Conservation (phyloP, 495 filamentous ascomycete genomes). For the Melanomma pulvis-pyrius region DNA sequence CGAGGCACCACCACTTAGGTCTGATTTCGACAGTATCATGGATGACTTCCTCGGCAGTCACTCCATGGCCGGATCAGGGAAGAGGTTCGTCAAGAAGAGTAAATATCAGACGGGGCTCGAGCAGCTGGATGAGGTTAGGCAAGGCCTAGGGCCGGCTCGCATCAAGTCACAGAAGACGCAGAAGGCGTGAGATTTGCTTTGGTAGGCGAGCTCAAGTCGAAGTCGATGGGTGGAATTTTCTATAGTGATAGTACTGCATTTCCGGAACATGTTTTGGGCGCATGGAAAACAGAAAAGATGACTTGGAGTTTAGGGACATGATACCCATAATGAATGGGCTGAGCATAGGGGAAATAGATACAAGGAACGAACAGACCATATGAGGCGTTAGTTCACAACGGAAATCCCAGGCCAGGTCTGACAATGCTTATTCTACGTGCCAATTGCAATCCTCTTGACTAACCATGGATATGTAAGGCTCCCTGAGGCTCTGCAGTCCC, state of each 20-base stretch:
- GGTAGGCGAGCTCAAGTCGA: not conserved
- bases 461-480: not conserved
- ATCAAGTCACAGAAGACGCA: conserved; percentile 42
- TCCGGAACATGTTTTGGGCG: not conserved
- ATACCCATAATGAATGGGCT: not conserved
- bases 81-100: conserved; percentile 72
- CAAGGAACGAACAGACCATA: too few species aligned
- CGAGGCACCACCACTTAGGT: conserved; percentile 53
- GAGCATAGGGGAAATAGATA: not conserved
- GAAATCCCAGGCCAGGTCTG: too few species aligned
- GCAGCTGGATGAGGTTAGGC: conserved; percentile 87
- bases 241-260: not conserved
- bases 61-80: conserved; percentile 63
- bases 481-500: too few species aligned
- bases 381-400: too few species aligned
- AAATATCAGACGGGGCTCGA: conserved; percentile 77
- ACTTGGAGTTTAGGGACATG: not conserved
- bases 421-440: not conserved
- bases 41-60: conserved; percentile 89
- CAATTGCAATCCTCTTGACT: not conserved
- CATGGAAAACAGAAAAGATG: not conserved
- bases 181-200: not conserved
- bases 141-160: conserved; percentile 74
- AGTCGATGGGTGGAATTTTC: not conserved
- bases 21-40: conserved; percentile 84